Evolutionary conservation across 345 rosid species (phyloP).

Genomic region (Reutealis trisperma): DNA sequence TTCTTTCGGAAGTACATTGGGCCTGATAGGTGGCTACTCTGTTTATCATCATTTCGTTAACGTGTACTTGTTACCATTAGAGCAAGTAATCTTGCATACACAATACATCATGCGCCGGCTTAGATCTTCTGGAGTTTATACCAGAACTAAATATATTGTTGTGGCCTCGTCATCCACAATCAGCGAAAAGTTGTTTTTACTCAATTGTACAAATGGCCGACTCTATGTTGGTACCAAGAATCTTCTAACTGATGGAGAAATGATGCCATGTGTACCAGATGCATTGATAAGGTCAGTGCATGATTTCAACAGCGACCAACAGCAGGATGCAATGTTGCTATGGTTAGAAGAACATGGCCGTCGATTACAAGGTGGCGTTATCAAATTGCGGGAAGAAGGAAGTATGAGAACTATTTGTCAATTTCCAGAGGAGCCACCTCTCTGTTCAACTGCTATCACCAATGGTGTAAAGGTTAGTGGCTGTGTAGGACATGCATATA

Average conservation of each 20-base stretch:
- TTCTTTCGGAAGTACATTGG: conserved; percentile 28
- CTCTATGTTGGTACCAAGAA: conserved; percentile 64
- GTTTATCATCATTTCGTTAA: conserved; percentile 54
- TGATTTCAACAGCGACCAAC: conserved; percentile 41
- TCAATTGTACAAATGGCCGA: conserved; percentile 70
- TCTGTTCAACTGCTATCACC: conserved; percentile 71
- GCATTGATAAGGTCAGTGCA: conserved; percentile 53
- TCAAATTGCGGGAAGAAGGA: conserved; percentile 46
- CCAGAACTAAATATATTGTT: conserved; percentile 39
- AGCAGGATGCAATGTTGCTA: conserved; percentile 79
- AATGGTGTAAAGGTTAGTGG: conserved; percentile 69
- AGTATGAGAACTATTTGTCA: conserved; percentile 50
- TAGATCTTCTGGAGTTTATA: conserved; percentile 18
- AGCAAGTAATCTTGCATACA: conserved; percentile 50
- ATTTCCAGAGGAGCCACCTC: conserved; percentile 76
- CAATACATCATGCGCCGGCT: conserved; percentile 26
- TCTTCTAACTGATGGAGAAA: conserved; percentile 42
- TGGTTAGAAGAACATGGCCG: conserved; percentile 91
- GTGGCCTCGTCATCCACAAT: conserved; percentile 55
- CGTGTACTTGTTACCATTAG: conserved; percentile 64
- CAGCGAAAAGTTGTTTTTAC: conserved; percentile 60
- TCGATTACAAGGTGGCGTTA: conserved; percentile 59
- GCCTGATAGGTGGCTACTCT: conserved; percentile 82
- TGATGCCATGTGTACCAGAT: conserved; percentile 83
- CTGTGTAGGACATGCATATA: neutral